Base-by-base conservation (phyloP, 345 rosid genomes). In the Eutrema japonicum region DNA sequence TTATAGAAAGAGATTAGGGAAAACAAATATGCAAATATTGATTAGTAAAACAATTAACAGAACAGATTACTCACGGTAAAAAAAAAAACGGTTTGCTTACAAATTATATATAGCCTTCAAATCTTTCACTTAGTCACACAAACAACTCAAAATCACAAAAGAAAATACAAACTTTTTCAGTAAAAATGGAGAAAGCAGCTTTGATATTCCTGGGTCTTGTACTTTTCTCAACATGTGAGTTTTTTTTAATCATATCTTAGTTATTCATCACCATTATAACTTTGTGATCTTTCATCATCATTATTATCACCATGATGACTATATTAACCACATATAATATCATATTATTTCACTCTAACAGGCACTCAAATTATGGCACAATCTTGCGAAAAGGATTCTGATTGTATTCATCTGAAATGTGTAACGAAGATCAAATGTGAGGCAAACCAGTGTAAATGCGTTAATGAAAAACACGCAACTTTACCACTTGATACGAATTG, bases 361-460 rank as follows among this genome's bases (percentile, higher is more conserved):
- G 64, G 48, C 10, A 59, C 47, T 11, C 64, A 40, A 38, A 62
- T 45, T 43, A 7, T 43, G 10, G 67, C 40, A 62, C 67, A 62
- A 10, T 45, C 54, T 30, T 63, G 68, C n/a, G 1, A 32, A 11
- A 6, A 14, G 0, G 35, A 2, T 35, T 48, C 70, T 26, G 65
- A 60, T 60, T 60, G 65, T 12, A 5, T 29, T 60, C 46, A 60
- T 60, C 6, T 26, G n/a, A 41, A 40, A 1, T 60, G 65, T 60
- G 35, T 26, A 26, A 60, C 65, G 18, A 60, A 60, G 36, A 27
- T 51, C 3, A 60, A 11, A 2, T 60, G 65, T n/a, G n/a, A n/a
- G n/a, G n/a, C n/a, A n/a, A n/a, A n/a, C n/a, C n/a, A n/a, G n/a
- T n/a, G n/a, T n/a, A n/a, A n/a, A n/a, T n/a, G n/a, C n/a, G n/a